phyloP scores from a whole-genome alignment of 768 basidiomycete genomes.

The Boletales sp. region DNA sequence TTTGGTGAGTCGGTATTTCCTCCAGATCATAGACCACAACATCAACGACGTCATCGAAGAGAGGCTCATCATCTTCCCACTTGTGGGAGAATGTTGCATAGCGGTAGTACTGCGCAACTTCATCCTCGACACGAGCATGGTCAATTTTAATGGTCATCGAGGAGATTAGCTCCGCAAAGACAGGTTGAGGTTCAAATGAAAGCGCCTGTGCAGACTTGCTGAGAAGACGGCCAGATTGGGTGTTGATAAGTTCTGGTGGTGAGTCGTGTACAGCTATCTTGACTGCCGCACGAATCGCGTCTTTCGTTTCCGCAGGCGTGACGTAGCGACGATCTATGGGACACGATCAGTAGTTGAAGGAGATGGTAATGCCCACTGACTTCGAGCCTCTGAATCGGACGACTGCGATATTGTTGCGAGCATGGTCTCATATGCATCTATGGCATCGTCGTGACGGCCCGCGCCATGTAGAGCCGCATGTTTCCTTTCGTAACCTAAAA shows the following conservation, averaged over 20 bases:
- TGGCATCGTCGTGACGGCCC: not conserved
- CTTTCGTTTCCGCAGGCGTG: not conserved
- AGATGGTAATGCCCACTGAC: not conserved
- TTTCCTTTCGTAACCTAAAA: conserved; percentile 9
- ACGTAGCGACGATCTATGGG: not conserved
- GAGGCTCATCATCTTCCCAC: not conserved
- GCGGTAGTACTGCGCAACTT: conserved; percentile 6
- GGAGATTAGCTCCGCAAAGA: conserved; percentile 10
- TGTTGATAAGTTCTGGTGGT: conserved; percentile 11
- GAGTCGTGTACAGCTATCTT: not conserved
- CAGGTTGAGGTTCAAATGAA: conserved; percentile 1
- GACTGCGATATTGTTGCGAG: conserved; percentile 5
- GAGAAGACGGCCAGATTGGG: conserved; percentile 2
- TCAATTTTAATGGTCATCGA: conserved; percentile 10
- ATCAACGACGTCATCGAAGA: not conserved
- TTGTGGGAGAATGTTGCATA: conserved; percentile 11
- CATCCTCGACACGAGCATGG: not conserved
- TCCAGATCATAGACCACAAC: conserved; percentile 8
- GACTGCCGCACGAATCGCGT: not conserved
- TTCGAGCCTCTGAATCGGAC: not conserved
- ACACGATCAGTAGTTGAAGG: not conserved
- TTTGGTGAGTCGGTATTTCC: not conserved
- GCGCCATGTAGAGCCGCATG: conserved; percentile 4
- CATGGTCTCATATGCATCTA: conserved; percentile 5
- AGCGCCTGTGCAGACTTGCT: conserved; percentile 1